Conservation (phyloP, 441 rosid genomes). For the Viola pubescens region DNA sequence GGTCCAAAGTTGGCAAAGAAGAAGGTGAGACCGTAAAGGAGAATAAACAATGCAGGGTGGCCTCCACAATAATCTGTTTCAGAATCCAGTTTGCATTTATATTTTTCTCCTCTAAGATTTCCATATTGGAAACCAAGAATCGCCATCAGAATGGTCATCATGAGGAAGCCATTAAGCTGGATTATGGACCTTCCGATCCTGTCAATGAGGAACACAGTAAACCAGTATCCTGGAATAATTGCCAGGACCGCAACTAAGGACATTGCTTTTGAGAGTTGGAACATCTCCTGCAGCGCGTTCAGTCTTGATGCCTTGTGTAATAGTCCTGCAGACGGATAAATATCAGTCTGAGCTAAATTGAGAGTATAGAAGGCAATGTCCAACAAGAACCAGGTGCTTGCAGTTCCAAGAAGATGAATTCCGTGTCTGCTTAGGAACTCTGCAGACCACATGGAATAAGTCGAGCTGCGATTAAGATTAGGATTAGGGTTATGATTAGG, state of each 20-base stretch:
- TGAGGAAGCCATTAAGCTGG: conserved; percentile 9
- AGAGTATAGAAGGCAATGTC: conserved; percentile 6
- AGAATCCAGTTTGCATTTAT: not conserved
- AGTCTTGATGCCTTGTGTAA: not conserved
- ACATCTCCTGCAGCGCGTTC: conserved; percentile 14
- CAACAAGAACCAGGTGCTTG: conserved; percentile 11
- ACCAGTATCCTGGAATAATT: conserved; percentile 12
- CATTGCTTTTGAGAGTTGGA: conserved; percentile 5
- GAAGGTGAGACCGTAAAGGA: conserved; percentile 41
- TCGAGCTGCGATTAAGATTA: not conserved
- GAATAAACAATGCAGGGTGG: conserved; percentile 19
- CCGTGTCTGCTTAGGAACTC: conserved; percentile 5
- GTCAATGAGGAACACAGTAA: conserved; percentile 10
- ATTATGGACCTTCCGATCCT: conserved; percentile 9
- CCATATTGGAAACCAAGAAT: conserved; percentile 27
- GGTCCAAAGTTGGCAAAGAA: conserved; percentile 75
- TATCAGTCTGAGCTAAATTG: conserved; percentile 10
- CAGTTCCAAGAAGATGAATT: conserved; percentile 9
- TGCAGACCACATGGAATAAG: not conserved
- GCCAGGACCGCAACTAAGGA: conserved; percentile 7
- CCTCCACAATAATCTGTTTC: conserved; percentile 25
- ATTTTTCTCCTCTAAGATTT: conserved; percentile 22
- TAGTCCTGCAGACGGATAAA: conserved; percentile 4
- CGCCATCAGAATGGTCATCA: conserved; percentile 42
- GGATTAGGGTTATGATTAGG: not conserved